Conservation (phyloP, 371 early-diverging fungal species). For the Rhizopus sp. region DNA sequence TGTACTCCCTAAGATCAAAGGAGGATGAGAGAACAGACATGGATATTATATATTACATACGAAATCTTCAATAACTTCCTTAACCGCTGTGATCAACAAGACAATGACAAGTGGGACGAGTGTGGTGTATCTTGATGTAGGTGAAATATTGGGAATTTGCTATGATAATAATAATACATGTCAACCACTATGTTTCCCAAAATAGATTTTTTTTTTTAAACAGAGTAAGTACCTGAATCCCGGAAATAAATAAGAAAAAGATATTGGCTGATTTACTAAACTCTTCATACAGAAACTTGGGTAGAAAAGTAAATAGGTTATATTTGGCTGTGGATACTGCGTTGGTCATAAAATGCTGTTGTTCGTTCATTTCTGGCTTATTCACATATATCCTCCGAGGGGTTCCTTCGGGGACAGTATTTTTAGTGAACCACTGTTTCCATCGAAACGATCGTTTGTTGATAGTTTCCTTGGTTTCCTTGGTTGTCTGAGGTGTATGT, state of each 20-base stretch:
- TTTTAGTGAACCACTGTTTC: background rate
- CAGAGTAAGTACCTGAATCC: constrained; percentile 67
- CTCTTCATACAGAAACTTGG: constrained; percentile 92
- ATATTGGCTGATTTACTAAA: constrained; percentile 94
- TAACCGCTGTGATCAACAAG: constrained; percentile 89
- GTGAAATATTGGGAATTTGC: constrained; percentile 86
- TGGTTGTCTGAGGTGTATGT: constrained; percentile 9
- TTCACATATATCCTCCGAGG: constrained; percentile 85
- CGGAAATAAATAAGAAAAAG: constrained; percentile 89
- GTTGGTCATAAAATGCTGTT: constrained; percentile 78
- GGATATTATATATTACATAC: constrained; percentile 38
- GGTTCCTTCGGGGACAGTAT: constrained; percentile 14
- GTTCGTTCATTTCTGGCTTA: constrained; percentile 68
- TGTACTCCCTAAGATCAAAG: constrained; percentile 50
- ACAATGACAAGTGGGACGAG: constrained; percentile 92
- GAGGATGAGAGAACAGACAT: background rate
- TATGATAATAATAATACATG: constrained; percentile 20
- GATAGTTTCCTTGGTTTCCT: constrained; percentile 2
- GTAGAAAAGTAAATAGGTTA: constrained; percentile 84
- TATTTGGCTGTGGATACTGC: constrained; percentile 90
- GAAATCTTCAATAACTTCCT: constrained; percentile 96
- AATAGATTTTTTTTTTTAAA: background rate
- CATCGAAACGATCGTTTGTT: background rate
- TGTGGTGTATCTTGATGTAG: constrained; percentile 87
- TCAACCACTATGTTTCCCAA: background rate